phyloP scores from a whole-genome alignment of 805 yeast genomes.

The Kodamaea jinghongensis region DNA sequence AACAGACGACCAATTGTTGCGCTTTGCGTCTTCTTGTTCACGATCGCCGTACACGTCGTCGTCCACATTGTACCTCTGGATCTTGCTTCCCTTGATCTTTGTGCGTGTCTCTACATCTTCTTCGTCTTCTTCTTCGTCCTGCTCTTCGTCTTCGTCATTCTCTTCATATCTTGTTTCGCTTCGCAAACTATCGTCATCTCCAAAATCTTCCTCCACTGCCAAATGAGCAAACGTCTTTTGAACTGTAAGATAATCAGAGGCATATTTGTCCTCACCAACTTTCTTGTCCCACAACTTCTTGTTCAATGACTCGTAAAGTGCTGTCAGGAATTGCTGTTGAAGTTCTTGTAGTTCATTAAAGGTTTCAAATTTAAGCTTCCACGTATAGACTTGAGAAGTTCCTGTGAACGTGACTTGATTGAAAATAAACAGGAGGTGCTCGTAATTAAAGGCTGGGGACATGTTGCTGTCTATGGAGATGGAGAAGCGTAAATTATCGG shows the following conservation, averaged over 20 bases:
- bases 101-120: no score
- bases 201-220: constrained; percentile 24
- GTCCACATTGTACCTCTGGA: constrained; percentile 3
- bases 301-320: constrained; percentile 63
- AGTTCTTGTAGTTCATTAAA: constrained; percentile 45
- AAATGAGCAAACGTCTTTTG: constrained; percentile 47
- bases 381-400: constrained; percentile 46
- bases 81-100: not conserved
- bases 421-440: constrained; percentile 59
- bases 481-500: constrained; percentile 10
- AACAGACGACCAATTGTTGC: constrained; percentile 5
- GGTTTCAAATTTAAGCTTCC: constrained; percentile 55
- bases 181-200: not conserved
- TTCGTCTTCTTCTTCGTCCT: constrained; percentile 27
- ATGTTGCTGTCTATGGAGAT: constrained; percentile 35
- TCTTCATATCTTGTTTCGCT: constrained; percentile 12
- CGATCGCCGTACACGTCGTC: constrained; percentile 37
- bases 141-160: constrained; percentile 30
- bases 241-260: constrained; percentile 28
- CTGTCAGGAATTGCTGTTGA: constrained; percentile 49
- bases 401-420: constrained; percentile 43
- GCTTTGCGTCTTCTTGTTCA: constrained; percentile 30
- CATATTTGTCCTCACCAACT: constrained; percentile 47
- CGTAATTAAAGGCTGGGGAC: constrained; percentile 65
- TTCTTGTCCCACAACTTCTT: constrained; percentile 46